These are phyloP conservation scores for Ophiostoma novo-ulmi DNA, from an alignment of 2,329 filamentous ascomycete genomes.

Conservation along the genomic window DNA sequence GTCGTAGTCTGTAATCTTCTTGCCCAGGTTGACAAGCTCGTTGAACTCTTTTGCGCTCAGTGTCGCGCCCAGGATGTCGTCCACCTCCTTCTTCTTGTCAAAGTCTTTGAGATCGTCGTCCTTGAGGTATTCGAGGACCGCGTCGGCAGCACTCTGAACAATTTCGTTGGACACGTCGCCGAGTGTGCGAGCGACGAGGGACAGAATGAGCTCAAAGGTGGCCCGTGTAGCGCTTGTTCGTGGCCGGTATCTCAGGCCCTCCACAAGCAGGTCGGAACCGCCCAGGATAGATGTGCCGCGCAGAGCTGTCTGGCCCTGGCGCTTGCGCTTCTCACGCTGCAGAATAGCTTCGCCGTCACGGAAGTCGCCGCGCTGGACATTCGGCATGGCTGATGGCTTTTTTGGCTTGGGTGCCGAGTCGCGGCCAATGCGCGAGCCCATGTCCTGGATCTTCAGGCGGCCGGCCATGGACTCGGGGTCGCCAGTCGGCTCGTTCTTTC, in stretches of 20 bases:
- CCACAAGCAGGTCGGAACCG: slow-evolving; percentile 75
- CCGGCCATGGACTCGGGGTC: slow-evolving; percentile 97
- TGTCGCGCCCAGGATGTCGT: slow-evolving; percentile 80
- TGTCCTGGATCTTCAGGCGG: slow-evolving; percentile 86
- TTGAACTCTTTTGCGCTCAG: slow-evolving; percentile 91
- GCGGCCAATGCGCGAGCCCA: slow-evolving; percentile 79
- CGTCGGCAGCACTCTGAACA: slow-evolving; percentile 89
- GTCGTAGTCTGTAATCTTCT: slow-evolving; percentile 98
- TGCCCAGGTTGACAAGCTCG: slow-evolving; percentile 89
- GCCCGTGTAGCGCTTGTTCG: slow-evolving; percentile 85
- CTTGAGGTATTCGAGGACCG: slow-evolving; percentile 84
- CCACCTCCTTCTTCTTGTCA: slow-evolving; percentile 96
- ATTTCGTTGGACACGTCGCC: slow-evolving; percentile 91
- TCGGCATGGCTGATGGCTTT: slow-evolving; percentile 62
- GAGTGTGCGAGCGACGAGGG: slow-evolving; percentile 78
- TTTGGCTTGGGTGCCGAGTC: slow-evolving; percentile 77
- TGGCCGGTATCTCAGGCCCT: slow-evolving; percentile 87
- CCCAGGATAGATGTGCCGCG: slow-evolving; percentile 74
- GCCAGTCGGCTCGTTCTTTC: slow-evolving; percentile 90
- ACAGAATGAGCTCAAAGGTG: slow-evolving; percentile 90
- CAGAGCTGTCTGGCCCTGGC: slow-evolving; percentile 68
- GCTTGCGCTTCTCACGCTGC: slow-evolving; percentile 77
- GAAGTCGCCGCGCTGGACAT: slow-evolving; percentile 68
- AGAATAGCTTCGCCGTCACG: slow-evolving; percentile 80
- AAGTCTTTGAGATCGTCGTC: slow-evolving; percentile 95